Evolutionary conservation across 78 protist species (phyloP).

Genomic region (Cavenderia fasciculata): DNA sequence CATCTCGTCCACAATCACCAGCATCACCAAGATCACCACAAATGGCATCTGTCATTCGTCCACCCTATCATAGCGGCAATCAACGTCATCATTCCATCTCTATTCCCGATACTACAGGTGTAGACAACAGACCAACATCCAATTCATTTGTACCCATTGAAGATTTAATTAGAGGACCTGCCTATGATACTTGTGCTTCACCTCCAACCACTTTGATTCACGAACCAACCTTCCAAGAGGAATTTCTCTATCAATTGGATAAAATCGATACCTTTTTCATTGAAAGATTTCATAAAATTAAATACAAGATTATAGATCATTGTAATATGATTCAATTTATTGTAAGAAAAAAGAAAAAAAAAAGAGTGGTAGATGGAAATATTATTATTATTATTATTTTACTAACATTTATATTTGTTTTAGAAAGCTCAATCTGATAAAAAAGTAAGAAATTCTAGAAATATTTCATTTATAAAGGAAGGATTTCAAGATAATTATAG

Average conservation of each 20-base stretch:
- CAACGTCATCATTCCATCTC: neutral
- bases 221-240: neutral
- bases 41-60: too few species aligned
- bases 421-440: neutral
- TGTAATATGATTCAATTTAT: constrained; percentile 31
- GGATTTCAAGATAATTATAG: constrained; percentile 25
- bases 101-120: neutral
- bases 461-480: constrained; percentile 14
- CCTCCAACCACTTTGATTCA: neutral
- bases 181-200: neutral
- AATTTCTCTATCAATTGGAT: constrained; percentile 11
- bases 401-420: neutral
- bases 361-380: neutral
- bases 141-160: neutral
- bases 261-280: constrained; percentile 31
- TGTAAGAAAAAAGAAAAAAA: neutral
- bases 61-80: neutral
- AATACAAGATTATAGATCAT: constrained; percentile 14
- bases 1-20: too few species aligned
- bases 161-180: neutral
- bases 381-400: neutral
- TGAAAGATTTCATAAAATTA: constrained; percentile 32
- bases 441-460: constrained; percentile 8
- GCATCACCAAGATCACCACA: too few species aligned
- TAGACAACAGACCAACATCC: neutral